Evolutionary conservation across 1,139 yeast genomes (phyloP).

Genomic region (Yamadazyma sp.): DNA sequence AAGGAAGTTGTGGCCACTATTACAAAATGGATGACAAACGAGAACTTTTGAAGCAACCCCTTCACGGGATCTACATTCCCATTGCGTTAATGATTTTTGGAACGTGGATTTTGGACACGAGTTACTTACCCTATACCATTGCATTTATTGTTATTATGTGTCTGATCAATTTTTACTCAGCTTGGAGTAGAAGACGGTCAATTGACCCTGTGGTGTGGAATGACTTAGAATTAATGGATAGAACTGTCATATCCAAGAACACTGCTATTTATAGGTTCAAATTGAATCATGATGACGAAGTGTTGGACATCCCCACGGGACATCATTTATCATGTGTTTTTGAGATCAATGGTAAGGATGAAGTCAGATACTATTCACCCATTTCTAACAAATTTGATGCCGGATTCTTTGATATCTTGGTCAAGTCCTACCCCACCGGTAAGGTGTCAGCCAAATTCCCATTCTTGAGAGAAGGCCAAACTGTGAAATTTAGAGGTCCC

Average conservation of each 20-base stretch:
- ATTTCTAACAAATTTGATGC: conserved; percentile 66
- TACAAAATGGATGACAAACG: conserved; percentile 44
- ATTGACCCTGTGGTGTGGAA: conserved; percentile 56
- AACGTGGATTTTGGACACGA: conserved; percentile 51
- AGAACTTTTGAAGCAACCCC: conserved; percentile 56
- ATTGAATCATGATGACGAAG: conserved; percentile 58
- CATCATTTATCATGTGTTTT: conserved; percentile 69
- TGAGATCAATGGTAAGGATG: conserved; percentile 56
- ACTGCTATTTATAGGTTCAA: conserved; percentile 73
- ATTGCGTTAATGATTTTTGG: conserved; percentile 61
- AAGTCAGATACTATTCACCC: conserved; percentile 71
- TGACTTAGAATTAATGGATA: conserved; percentile 66
- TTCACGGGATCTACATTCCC: conserved; percentile 76
- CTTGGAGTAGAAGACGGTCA: conserved; percentile 49
- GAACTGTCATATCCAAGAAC: conserved; percentile 66
- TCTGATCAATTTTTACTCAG: conserved; percentile 45
- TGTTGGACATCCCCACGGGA: conserved; percentile 68
- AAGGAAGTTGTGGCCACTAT: neutral
- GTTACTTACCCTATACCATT: conserved; percentile 51
- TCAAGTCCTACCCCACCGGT: conserved; percentile 72
- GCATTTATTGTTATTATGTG: conserved; percentile 47
- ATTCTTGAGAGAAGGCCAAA: conserved; percentile 58
- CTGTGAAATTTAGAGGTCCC: conserved; percentile 73
- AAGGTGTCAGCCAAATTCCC: conserved; percentile 67
- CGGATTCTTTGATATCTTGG: conserved; percentile 73